These are phyloP conservation scores for Isoetes taiwanensis DNA, from an alignment of 75 land plant genomes.

Conservation along the genomic window DNA sequence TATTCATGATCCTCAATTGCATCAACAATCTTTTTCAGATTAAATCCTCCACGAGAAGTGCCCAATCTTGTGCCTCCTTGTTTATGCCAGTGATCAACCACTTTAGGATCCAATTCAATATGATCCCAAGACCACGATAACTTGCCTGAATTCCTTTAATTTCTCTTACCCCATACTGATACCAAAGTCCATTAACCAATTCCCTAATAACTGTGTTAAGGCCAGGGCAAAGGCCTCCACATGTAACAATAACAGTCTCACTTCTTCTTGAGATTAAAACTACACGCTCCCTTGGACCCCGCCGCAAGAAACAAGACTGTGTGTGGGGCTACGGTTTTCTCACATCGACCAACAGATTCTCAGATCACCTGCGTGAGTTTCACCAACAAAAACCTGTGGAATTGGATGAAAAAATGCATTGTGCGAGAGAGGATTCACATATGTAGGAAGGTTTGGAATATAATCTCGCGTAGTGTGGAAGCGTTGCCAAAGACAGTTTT, in stretches of 20 bases:
- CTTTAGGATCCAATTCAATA: neutral
- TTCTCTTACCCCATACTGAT: neutral
- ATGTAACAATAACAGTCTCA: constrained; percentile 6
- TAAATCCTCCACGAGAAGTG: neutral
- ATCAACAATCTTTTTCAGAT: constrained; percentile 4
- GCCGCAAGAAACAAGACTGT: no score
- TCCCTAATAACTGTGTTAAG: constrained; percentile 4
- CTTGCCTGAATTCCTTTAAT: constrained; percentile 2
- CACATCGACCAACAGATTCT: no score
- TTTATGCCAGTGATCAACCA: constrained; percentile 4
- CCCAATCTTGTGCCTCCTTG: constrained; percentile 1
- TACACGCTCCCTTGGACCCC: no score
- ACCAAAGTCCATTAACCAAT: constrained; percentile 1
- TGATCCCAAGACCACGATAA: constrained; percentile 4
- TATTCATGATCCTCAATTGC: constrained; percentile 1
- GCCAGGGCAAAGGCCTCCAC: neutral
- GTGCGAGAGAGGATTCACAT: no score
- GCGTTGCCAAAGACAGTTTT: no score
- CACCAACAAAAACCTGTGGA: no score
- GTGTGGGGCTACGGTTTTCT: no score
- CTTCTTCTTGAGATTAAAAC: no score
- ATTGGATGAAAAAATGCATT: no score
- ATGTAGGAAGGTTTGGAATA: no score
- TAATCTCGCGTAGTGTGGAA: no score
- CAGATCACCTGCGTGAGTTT: no score